Evolutionary conservation across 2,329 filamentous ascomycete genomes (phyloP).

Genomic region (Fusarium siculi): DNA sequence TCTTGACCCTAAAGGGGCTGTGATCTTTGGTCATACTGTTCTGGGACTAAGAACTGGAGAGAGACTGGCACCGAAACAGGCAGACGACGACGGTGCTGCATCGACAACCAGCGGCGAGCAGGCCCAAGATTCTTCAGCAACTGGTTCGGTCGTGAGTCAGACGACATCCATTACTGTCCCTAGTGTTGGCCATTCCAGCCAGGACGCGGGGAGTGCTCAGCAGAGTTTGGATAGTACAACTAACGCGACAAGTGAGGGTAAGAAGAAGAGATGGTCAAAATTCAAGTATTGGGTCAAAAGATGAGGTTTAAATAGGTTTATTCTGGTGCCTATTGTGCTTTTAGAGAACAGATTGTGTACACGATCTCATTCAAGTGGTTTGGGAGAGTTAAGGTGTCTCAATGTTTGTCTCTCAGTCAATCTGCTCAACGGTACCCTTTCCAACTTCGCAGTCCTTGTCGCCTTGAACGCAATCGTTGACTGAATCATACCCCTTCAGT

Average conservation of each 20-base stretch:
- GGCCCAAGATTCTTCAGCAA: neutral
- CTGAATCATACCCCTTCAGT: neutral
- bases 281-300: neutral
- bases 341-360: accelerated
- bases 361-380: accelerated
- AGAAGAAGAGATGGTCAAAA: neutral
- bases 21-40: conserved; percentile 5
- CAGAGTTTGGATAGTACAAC: neutral
- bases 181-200: neutral
- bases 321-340: accelerated
- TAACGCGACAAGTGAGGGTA: neutral
- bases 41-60: neutral
- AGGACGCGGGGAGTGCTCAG: neutral
- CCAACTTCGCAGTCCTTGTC: neutral
- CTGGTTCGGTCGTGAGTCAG: neutral
- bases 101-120: neutral
- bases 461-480: neutral
- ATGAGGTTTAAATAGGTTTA: neutral
- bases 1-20: neutral
- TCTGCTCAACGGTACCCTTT: neutral
- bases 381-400: too few species aligned
- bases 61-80: neutral
- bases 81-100: neutral
- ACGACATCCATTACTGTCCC: conserved; percentile 4
- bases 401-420: neutral